Base-by-base conservation (phyloP, 768 basidiomycete genomes). In the Udeniomyces megalosporus region DNA sequence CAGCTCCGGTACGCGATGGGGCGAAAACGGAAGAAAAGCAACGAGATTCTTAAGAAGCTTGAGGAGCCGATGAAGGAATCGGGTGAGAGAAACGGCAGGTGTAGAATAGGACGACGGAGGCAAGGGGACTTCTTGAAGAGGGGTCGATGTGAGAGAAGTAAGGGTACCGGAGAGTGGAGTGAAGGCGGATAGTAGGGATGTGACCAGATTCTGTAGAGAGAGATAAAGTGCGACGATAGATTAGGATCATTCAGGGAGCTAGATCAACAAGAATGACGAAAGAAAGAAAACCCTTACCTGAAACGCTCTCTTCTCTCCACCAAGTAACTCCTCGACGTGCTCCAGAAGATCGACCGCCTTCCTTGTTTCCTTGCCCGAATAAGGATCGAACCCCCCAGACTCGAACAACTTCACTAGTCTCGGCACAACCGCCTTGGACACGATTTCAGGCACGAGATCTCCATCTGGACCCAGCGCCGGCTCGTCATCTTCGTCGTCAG, bases 371-470 rank as follows among this genome's bases (percentile, higher is more conserved):
- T 68, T 74, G 34, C 77, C 76, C 2, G 89, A 92, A 72, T 88
- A 90, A 1, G 85, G 82, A 71, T 95, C 85, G 58, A 91, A 76
- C 4, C 80, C 85, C 28, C 91, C 90, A n/a, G 78, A 78, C 61
- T 84, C 81, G n/a, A 95, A 70, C 26, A 86, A 70, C 67, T 81
- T 85, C 69, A 79, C 80, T 10, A 95, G 69, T 52, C 83, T 77
- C 10, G 91, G 88, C 42, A 85, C 81, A 47, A 92, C 76, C 0
- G 83, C 82, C 0, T 86, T 86, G n/a, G 85, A 82, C 20, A 92
- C 79, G 83, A 92, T 89, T 0, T 85, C 82, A 14, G 86, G 81
- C 35, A 90, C 85, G 26, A 95, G 76, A 69, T 95, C 90, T 10
- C 86, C 89, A 64, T 90, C 88, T 0, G 86, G 81, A 1, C 87